These are phyloP conservation scores for Mastigamoeba balamuthi DNA, from an alignment of 78 protist species.

Conservation along the genomic window DNA sequence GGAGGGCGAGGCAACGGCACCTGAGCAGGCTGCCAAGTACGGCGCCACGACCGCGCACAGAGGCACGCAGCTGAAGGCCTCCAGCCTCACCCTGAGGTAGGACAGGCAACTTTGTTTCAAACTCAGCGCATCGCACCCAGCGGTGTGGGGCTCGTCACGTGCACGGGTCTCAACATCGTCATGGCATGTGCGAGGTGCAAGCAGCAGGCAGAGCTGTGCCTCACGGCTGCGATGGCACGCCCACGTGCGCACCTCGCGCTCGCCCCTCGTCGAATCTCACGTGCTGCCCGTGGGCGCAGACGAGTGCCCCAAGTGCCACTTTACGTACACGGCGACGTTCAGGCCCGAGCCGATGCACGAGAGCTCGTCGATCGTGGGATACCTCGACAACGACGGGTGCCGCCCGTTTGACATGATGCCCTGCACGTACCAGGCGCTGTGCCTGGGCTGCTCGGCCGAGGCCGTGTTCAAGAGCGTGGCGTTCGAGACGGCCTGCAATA, in stretches of 20 bases:
- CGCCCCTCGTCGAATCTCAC: too few relatives aligned
- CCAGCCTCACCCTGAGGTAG: not conserved
- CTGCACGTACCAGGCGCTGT: not conserved
- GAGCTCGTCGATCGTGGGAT: not conserved
- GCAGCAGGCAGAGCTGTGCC: not conserved
- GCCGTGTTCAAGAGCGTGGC: not conserved
- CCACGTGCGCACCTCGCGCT: too few relatives aligned
- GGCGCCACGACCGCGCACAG: not conserved
- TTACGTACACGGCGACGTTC: not conserved
- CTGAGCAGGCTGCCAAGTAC: too few relatives aligned
- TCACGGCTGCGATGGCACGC: too few relatives aligned
- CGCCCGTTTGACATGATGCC: not conserved
- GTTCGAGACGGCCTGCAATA: not conserved
- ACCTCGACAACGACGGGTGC: not conserved
- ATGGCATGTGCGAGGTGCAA: not conserved
- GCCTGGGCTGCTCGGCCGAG: not conserved
- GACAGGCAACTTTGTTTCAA: not conserved
- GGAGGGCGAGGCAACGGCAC: too few relatives aligned
- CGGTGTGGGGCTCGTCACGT: not conserved
- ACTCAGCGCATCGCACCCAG: slow-evolving; percentile 21
- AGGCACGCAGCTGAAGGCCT: not conserved
- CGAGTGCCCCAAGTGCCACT: not conserved
- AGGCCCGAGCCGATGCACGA: slow-evolving; percentile 4
- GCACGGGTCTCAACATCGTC: not conserved
- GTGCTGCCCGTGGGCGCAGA: too few relatives aligned